Conservation (phyloP, 1,139 yeast genomes). For the Arxiozyma telluris region DNA sequence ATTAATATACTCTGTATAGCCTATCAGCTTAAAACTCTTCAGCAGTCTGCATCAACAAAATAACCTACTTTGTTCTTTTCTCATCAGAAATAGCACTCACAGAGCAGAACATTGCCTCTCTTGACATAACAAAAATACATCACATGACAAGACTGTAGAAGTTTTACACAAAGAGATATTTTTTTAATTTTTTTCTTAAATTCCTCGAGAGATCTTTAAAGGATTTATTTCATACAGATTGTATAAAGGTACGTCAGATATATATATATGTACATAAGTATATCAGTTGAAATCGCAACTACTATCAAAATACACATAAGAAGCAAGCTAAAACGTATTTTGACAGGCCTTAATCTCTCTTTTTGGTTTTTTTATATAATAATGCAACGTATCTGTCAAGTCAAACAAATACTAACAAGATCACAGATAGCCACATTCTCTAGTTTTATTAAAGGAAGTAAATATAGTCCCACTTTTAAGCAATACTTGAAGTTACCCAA, state of each 20-base stretch:
- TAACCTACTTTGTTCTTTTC: too few species aligned
- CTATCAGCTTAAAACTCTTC: too few species aligned
- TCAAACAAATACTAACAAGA: neutral
- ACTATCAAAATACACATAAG: neutral
- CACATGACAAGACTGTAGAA: too few species aligned
- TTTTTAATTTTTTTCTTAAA: neutral
- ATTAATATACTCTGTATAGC: neutral
- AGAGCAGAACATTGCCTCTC: too few species aligned
- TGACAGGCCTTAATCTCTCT: neutral
- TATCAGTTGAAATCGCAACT: too few species aligned
- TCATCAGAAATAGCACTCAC: too few species aligned
- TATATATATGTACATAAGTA: too few species aligned
- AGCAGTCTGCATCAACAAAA: neutral
- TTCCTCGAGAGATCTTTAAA: neutral
- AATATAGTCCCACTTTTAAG: conserved; percentile 39
- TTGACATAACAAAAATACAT: too few species aligned
- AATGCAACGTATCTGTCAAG: neutral
- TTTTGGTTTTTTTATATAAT: neutral
- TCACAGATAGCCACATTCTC: neutral
- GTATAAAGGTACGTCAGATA: neutral
- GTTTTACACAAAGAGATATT: too few species aligned
- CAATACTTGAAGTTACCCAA: conserved; percentile 35
- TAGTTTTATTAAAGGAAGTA: conserved; percentile 33
- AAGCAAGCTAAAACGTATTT: neutral
- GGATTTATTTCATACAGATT: neutral